Conservation (phyloP, 1,284 basidiomycete species). For the Cryptococcus depauperatus region DNA sequence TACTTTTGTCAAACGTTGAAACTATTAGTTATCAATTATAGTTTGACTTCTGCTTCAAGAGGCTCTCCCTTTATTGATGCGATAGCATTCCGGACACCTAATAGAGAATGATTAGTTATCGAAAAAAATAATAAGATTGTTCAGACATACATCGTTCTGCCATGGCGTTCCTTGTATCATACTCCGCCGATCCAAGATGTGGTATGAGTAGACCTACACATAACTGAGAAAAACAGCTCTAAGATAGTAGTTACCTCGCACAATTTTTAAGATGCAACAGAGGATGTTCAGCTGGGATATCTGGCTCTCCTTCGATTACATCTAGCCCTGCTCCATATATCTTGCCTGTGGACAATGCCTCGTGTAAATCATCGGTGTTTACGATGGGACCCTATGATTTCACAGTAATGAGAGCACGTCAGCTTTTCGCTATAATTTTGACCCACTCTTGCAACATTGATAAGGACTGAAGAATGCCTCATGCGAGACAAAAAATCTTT, state of each 20-base stretch:
- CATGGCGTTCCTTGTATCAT: constrained; percentile 77
- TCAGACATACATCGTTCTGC: constrained; percentile 52
- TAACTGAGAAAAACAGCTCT: not conserved
- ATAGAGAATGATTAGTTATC: not conserved
- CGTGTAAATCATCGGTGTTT: constrained; percentile 76
- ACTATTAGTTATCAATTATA: constrained; percentile 12
- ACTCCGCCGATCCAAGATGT: constrained; percentile 82
- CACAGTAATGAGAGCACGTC: no score
- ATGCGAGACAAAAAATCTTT: constrained; percentile 66
- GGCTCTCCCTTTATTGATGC: constrained; percentile 26
- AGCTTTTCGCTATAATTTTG: not conserved
- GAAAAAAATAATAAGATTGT: not conserved
- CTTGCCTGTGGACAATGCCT: constrained; percentile 63
- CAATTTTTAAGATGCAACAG: constrained; percentile 67
- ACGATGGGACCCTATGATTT: constrained; percentile 63
- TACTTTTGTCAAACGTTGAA: no score
- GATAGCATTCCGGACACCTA: constrained; percentile 34
- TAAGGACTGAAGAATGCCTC: constrained; percentile 71
- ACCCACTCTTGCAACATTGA: constrained; percentile 69
- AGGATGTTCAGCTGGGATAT: constrained; percentile 64
- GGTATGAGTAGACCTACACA: constrained; percentile 65
- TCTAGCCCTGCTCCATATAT: constrained; percentile 90
- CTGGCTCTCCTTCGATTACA: constrained; percentile 87
- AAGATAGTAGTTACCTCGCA: constrained; percentile 8
- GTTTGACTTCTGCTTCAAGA: constrained; percentile 34